A percentile compares a stretch with the other conserved stretches of the same genome.
These are phyloP conservation scores for Cubamyces lactineus DNA, from an alignment of 768 basidiomycete genomes.

Conservation along the genomic window DNA sequence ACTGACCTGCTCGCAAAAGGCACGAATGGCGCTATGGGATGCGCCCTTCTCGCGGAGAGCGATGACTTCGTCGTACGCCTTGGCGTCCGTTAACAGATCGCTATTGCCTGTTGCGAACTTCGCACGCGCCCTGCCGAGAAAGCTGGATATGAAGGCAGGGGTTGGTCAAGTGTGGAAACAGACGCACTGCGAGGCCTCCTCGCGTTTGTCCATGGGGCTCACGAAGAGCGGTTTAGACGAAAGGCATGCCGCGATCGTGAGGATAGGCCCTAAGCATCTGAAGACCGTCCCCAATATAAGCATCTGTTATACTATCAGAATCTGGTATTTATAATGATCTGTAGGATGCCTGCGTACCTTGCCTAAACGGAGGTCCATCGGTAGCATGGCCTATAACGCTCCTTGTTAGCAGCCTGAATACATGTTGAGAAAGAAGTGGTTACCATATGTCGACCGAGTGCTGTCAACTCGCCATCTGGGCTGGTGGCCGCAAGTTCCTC, in stretches of 20 bases:
- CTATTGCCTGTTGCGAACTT: conserved; percentile 74
- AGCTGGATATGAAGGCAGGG: background rate
- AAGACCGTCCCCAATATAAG: conserved; percentile 84
- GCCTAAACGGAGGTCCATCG: conserved; percentile 83
- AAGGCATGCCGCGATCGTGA: conserved; percentile 80
- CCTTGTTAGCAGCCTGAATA: conserved; percentile 4
- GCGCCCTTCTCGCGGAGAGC: conserved; percentile 54
- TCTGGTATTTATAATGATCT: background rate
- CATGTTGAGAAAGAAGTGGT: background rate
- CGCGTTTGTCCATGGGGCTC: conserved; percentile 80
- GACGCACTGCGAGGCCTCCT: conserved; percentile 72
- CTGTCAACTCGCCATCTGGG: conserved; percentile 64
- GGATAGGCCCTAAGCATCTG: conserved; percentile 76
- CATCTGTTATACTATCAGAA: conserved; percentile 56
- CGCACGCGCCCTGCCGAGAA: conserved; percentile 60
- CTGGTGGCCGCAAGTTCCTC: conserved; percentile 80
- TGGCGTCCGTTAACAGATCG: conserved; percentile 82
- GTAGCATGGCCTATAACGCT: conserved; percentile 70
- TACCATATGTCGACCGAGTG: conserved; percentile 82
- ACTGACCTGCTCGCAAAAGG: conserved; percentile 73
- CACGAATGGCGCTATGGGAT: conserved; percentile 46
- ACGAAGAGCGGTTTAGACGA: conserved; percentile 89
- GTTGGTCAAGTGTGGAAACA: background rate
- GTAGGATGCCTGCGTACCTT: conserved; percentile 54
- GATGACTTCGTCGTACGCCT: conserved; percentile 71